Conservation (phyloP, 2,329 filamentous ascomycete species). For the Biscogniauxia marginata region DNA sequence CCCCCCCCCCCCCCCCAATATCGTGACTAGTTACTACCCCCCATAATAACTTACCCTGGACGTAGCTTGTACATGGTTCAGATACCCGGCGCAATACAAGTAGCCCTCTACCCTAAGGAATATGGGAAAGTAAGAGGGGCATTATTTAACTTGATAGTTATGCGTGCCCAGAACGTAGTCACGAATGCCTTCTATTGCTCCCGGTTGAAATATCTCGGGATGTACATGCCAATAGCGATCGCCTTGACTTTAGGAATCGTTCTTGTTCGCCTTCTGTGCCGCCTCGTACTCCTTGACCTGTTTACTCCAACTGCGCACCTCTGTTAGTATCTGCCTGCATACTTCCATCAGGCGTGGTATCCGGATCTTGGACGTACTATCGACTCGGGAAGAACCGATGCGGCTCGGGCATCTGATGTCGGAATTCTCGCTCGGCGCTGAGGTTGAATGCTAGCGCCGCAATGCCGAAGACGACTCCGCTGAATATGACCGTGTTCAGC, state of each 20-base stretch:
- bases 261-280: constrained; percentile 32
- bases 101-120: too few species aligned
- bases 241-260: neutral
- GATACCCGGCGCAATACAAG: too few species aligned
- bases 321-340: constrained; percentile 7
- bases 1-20: neutral
- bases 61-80: neutral
- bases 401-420: constrained; percentile 75
- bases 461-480: constrained; percentile 66
- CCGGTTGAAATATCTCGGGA: constrained; percentile 16
- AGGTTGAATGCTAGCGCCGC: constrained; percentile 65
- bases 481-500: constrained; percentile 79
- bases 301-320: constrained; percentile 40
- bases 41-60: neutral
- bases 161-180: neutral
- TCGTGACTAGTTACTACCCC: neutral
- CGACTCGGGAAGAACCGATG: constrained; percentile 81
- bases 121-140: too few species aligned
- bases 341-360: neutral
- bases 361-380: constrained; percentile 60
- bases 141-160: neutral
- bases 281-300: constrained; percentile 47
- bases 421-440: constrained; percentile 71
- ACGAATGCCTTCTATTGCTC: constrained; percentile 14
- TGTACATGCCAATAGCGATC: constrained; percentile 14